These are phyloP conservation scores for Pugionium dolabratum DNA, from an alignment of 345 rosid genomes.

Conservation along the genomic window DNA sequence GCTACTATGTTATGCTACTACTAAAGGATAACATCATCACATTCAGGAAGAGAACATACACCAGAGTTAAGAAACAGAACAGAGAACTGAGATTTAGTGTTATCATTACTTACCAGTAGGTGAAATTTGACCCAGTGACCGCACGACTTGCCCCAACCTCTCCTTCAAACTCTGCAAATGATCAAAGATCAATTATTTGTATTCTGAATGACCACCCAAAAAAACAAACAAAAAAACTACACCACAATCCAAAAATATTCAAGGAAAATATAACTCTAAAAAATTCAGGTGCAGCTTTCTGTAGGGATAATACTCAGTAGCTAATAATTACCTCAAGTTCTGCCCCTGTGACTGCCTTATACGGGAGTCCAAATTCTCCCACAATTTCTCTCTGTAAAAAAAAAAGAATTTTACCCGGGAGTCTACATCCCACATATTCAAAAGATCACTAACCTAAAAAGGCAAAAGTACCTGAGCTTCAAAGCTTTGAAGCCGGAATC, in stretches of 20 bases:
- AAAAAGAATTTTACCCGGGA: neutral
- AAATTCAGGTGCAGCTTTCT: neutral
- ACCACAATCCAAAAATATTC: neutral
- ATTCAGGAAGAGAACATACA: conserved; percentile 8
- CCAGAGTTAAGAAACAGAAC: neutral
- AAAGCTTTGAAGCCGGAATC: conserved; percentile 43
- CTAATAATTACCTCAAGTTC: conserved; percentile 66
- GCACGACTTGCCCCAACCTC: conserved; percentile 55
- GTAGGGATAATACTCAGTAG: neutral
- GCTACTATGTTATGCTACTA: conserved; percentile 11
- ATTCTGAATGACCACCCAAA: neutral
- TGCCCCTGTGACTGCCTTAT: conserved; percentile 58
- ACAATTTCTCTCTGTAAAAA: conserved; percentile 56
- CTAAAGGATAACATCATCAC: conserved; percentile 9
- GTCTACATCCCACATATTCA: conserved; percentile 4
- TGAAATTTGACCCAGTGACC: conserved; percentile 45
- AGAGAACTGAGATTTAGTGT: neutral
- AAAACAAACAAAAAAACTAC: neutral
- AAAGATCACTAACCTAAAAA: neutral
- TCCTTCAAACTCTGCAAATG: conserved; percentile 55
- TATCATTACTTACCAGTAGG: conserved; percentile 61
- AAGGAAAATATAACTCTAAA: neutral
- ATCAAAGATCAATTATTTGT: conserved; percentile 4
- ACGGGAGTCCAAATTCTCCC: conserved; percentile 70
- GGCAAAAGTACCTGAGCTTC: conserved; percentile 64